A percentile compares a stretch with the other conserved stretches of the same genome.
phyloP scores from a whole-genome alignment of 306 rosid genomes.

The Sicyos edulis region DNA sequence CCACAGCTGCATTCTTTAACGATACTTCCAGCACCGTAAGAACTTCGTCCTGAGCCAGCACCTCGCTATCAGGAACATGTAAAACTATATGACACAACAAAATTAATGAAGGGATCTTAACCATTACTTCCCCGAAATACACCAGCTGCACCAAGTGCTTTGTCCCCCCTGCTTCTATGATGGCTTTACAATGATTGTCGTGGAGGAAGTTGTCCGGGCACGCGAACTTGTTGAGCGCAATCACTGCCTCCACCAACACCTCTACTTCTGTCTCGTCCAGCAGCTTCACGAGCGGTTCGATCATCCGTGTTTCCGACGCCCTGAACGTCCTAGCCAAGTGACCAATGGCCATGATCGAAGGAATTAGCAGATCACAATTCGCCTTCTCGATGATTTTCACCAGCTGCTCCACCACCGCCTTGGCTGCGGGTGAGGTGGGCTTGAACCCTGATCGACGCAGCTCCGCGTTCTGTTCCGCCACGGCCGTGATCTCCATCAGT shows the following conservation, averaged over 20 bases:
- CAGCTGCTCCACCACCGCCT: slow-evolving; percentile 56
- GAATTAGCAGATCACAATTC: slow-evolving; percentile 36
- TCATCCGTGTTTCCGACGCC: slow-evolving; percentile 55
- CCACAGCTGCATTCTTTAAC: slow-evolving; percentile 44
- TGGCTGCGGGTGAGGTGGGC: slow-evolving; percentile 68
- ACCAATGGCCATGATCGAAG: slow-evolving; percentile 47
- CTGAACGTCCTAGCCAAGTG: slow-evolving; percentile 66
- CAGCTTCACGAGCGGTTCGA: slow-evolving; percentile 52
- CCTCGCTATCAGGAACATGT: slow-evolving; percentile 68
- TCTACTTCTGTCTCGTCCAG: slow-evolving; percentile 54
- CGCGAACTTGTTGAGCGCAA: slow-evolving; percentile 57
- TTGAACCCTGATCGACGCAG: slow-evolving; percentile 67
- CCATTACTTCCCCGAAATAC: slow-evolving; percentile 57
- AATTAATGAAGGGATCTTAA: slow-evolving; percentile 50
- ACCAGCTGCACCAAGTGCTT: slow-evolving; percentile 59
- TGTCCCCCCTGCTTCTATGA: slow-evolving; percentile 61
- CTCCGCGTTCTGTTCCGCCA: slow-evolving; percentile 51
- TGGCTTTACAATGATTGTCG: slow-evolving; percentile 62
- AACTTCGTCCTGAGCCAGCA: slow-evolving; percentile 67
- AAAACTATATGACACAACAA: slow-evolving; percentile 53
- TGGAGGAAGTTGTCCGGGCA: slow-evolving; percentile 63
- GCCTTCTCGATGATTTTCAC: slow-evolving; percentile 39
- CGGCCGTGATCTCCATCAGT: slow-evolving; percentile 58
- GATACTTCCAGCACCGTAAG: slow-evolving; percentile 71
- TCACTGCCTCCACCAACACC: slow-evolving; percentile 39